Evolutionary conservation across 768 basidiomycete species (phyloP).

Genomic region (Gloeopeniophorella convolvens): DNA sequence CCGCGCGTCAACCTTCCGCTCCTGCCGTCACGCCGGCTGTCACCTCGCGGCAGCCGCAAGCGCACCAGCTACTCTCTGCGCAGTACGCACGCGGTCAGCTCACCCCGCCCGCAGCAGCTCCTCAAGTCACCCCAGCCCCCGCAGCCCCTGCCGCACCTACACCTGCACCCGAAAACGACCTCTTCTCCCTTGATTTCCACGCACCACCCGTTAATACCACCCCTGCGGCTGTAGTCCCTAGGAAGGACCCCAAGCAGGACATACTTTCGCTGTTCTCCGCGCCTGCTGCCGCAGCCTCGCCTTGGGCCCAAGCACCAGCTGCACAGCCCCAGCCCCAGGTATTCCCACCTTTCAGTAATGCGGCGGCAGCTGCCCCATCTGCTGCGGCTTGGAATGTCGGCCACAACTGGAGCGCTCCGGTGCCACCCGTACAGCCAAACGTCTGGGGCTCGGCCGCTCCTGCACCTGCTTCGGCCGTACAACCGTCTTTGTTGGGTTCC

Average conservation of each 20-base stretch:
- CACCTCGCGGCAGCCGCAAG: slow-evolving; percentile 40
- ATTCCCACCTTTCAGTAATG: slow-evolving; percentile 15
- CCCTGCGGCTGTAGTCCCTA: slow-evolving; percentile 31
- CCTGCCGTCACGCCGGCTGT: slow-evolving; percentile 20
- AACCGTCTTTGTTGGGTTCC: slow-evolving; percentile 33
- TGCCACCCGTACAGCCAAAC: slow-evolving; percentile 25
- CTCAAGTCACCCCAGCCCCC: neutral
- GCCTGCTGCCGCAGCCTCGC: slow-evolving; percentile 28
- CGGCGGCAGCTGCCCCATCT: slow-evolving; percentile 41
- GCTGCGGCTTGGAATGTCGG: slow-evolving; percentile 59
- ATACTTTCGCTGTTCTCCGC: slow-evolving; percentile 77
- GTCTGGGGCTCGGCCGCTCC: slow-evolving; percentile 31
- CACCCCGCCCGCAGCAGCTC: neutral
- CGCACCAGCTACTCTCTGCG: slow-evolving; percentile 49
- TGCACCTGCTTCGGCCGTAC: slow-evolving; percentile 26
- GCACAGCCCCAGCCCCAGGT: slow-evolving; percentile 7
- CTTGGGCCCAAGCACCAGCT: slow-evolving; percentile 20
- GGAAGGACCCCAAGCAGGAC: slow-evolving; percentile 77
- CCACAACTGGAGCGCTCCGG: slow-evolving; percentile 51
- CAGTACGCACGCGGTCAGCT: slow-evolving; percentile 13
- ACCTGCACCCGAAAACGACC: slow-evolving; percentile 46
- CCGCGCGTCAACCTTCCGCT: slow-evolving; percentile 25
- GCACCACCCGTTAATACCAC: slow-evolving; percentile 40
- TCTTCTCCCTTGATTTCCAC: slow-evolving; percentile 86
- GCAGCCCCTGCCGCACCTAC: slow-evolving; percentile 22